Evolutionary conservation across 176 grass and related monocot species (phyloP).

Genomic region (Saccharum spontaneum): DNA sequence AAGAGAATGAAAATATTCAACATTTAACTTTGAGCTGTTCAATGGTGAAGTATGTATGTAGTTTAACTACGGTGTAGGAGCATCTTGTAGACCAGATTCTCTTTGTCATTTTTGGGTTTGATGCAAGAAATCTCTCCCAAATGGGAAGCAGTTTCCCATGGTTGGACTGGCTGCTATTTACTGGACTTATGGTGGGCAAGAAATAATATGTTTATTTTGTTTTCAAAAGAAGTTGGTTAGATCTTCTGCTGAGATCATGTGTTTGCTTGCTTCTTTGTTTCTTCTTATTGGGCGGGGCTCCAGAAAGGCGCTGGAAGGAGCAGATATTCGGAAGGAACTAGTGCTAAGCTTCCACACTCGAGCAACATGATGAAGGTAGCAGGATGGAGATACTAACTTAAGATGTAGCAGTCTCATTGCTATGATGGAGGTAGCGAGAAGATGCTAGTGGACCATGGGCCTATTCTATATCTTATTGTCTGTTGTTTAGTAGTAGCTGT

Average conservation of each 20-base stretch:
- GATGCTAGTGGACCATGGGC: not conserved
- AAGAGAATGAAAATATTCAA: not conserved
- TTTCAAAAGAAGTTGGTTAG: not conserved
- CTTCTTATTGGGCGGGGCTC: not conserved
- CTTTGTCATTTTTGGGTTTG: not conserved
- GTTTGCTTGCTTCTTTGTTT: not conserved
- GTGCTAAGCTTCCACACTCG: not conserved
- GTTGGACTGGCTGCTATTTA: not conserved
- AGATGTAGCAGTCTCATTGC: not conserved
- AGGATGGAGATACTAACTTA: not conserved
- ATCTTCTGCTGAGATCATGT: not conserved
- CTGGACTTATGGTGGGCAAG: not conserved
- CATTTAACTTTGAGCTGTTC: not conserved
- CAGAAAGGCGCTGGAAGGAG: not conserved
- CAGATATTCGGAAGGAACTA: not conserved
- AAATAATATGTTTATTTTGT: not conserved
- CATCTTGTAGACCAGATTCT: not conserved
- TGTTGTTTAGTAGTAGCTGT: not conserved
- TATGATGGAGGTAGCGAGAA: not conserved
- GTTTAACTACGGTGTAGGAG: not conserved
- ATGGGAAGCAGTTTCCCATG: not conserved
- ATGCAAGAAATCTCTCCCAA: not conserved
- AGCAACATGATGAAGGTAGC: not conserved
- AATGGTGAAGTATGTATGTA: not conserved
- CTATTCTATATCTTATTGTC: too few species aligned